Conservation (phyloP, 2,329 filamentous ascomycete genomes). For the Colletotrichum magnum region DNA sequence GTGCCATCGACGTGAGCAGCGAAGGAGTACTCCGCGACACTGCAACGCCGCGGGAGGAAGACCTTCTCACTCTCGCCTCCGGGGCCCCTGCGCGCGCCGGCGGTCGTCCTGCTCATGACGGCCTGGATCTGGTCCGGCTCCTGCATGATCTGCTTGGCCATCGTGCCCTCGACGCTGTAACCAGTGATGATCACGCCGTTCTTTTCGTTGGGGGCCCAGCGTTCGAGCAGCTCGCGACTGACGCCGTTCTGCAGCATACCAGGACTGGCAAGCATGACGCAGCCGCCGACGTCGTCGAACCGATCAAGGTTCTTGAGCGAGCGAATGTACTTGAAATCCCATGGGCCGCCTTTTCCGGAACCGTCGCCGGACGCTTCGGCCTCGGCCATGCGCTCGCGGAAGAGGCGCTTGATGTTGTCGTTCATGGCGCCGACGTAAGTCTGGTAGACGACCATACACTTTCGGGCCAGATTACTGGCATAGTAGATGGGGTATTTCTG, state of each 20-base stretch:
- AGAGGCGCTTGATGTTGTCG: slow-evolving; percentile 97
- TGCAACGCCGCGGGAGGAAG: slow-evolving; percentile 93
- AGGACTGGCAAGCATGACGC: slow-evolving; percentile 96
- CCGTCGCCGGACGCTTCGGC: slow-evolving; percentile 85
- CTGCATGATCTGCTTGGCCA: slow-evolving; percentile 95
- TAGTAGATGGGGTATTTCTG: slow-evolving; percentile 97
- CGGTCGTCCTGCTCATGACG: slow-evolving; percentile 84
- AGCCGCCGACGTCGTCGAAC: slow-evolving; percentile 95
- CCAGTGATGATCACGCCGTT: slow-evolving; percentile 99
- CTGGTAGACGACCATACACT: slow-evolving; percentile 99
- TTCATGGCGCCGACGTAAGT: slow-evolving; percentile 99
- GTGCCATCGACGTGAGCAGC: slow-evolving; percentile 96
- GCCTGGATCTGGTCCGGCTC: slow-evolving; percentile 96
- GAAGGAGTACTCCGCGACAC: slow-evolving; percentile 94
- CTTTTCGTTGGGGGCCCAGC: slow-evolving; percentile 96
- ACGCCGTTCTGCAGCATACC: slow-evolving; percentile 99
- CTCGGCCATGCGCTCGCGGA: slow-evolving; percentile 91
- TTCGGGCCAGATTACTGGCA: slow-evolving; percentile 92
- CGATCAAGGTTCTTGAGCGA: slow-evolving; percentile 93
- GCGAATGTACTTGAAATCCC: slow-evolving; percentile 96
- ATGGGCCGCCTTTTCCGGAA: slow-evolving; percentile 85
- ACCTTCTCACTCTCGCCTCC: slow-evolving; percentile 85
- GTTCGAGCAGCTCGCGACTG: slow-evolving; percentile 90
- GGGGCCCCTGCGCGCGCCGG: slow-evolving; percentile 73
- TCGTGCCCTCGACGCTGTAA: slow-evolving; percentile 98